phyloP scores from a whole-genome alignment of 441 rosid species.

The Dalechampia spathulata region DNA sequence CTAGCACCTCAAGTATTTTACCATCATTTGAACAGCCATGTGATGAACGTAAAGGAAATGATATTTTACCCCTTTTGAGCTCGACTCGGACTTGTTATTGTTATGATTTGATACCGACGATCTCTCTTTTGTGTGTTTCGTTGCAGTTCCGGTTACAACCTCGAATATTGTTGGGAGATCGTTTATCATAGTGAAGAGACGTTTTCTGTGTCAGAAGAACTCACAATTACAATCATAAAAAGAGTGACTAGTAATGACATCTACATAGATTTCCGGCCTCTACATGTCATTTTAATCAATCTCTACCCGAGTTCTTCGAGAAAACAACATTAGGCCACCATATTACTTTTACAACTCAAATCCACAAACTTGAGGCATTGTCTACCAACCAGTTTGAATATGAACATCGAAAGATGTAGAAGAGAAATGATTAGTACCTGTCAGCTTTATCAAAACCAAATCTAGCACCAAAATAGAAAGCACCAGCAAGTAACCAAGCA shows the following conservation, averaged over 20 bases:
- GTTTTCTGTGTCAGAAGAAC: constrained; percentile 40
- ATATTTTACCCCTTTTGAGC: constrained; percentile 35
- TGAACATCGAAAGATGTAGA: not conserved
- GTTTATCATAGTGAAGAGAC: constrained; percentile 53
- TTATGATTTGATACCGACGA: constrained; percentile 40
- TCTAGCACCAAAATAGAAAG: constrained; percentile 62
- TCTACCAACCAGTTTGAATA: not conserved
- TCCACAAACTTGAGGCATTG: not conserved
- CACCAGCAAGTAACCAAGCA: constrained; percentile 57
- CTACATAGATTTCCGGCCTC: too few species aligned
- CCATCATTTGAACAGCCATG: too few species aligned
- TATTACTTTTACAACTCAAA: not conserved
- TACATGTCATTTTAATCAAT: not conserved
- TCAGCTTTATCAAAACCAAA: constrained; percentile 50
- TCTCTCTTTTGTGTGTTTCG: constrained; percentile 41
- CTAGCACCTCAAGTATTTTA: too few species aligned
- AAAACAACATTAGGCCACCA: not conserved
- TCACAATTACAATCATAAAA: too few species aligned
- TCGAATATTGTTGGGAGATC: constrained; percentile 56
- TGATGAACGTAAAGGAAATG: not conserved
- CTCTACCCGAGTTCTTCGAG: not conserved
- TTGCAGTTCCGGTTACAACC: constrained; percentile 40
- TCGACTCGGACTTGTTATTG: constrained; percentile 50
- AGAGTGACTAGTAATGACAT: too few species aligned
- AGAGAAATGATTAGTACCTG: constrained; percentile 16